Conservation (phyloP, 2,329 filamentous ascomycete genomes). For the Fusarium odoratissimum region DNA sequence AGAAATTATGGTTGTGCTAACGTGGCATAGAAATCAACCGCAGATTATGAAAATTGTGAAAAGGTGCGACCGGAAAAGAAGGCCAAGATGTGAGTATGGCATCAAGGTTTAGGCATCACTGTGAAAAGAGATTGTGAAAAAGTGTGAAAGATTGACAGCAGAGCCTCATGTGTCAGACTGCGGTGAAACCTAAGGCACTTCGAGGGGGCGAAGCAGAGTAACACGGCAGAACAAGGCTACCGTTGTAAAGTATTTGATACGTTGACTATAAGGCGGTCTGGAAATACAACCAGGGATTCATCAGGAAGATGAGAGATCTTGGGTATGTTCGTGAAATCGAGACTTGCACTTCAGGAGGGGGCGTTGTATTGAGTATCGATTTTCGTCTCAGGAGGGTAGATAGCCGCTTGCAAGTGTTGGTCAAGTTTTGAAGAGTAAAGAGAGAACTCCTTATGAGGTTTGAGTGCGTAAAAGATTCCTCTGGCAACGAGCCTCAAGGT, state of each 20-base stretch:
- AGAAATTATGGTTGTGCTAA: constrained; percentile 16
- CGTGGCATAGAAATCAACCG: constrained; percentile 25
- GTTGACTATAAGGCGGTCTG: neutral
- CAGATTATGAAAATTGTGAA: neutral
- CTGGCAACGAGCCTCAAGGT: neutral
- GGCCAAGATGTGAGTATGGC: neutral
- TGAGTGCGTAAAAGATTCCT: neutral
- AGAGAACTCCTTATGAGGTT: rapidly evolving
- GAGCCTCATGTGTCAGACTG: constrained; percentile 32
- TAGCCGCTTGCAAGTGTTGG: rapidly evolving
- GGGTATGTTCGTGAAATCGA: neutral
- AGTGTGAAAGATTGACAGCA: neutral
- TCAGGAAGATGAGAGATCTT: neutral
- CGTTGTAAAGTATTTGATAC: neutral
- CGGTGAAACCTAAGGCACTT: neutral
- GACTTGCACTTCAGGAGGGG: neutral
- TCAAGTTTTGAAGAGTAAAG: rapidly evolving
- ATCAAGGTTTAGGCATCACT: constrained; percentile 1
- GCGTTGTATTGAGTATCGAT: neutral
- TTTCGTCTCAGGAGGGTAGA: neutral
- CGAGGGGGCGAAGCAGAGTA: constrained; percentile 16
- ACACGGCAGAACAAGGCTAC: constrained; percentile 11
- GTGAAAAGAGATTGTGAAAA: neutral
- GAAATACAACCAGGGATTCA: rapidly evolving
- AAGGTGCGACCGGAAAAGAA: neutral